Evolutionary conservation across 352 stramenopile genomes (phyloP), one percentile per base, ranked within the genome.

Genomic region (Pythium dissimile): DNA sequence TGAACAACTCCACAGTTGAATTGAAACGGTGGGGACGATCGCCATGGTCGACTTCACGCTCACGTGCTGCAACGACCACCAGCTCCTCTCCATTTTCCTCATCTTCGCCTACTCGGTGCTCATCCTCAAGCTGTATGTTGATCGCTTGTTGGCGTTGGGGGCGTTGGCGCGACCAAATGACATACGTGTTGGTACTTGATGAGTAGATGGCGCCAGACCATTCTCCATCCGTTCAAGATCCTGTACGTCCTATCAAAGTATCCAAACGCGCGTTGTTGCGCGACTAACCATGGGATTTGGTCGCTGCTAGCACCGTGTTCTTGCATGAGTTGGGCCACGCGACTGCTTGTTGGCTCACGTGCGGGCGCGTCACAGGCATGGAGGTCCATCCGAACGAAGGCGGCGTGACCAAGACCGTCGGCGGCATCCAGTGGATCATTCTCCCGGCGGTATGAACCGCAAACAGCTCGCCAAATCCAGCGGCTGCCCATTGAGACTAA

Each of bases 151-250:
- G 30, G 30, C 31, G 31, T 13, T 8, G 31, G 31, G 31, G 31
- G 23, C 20, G 11, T 32, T 23, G 15, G 28, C 34, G 12, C 10
- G 26, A 7, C 13, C 44, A 53, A 37, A n/a, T n/a, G 35, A 20
- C 9, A 37, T 39, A 11, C 31, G 31, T 31, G 24, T 34, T 49
- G 43, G 3, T 51, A 21, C n/a, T 39, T 23, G 20, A 9, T 42
- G 15, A 85, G 31, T 66, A 92, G 80, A 67, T 96, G 86, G 86
- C 81, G 85, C 61, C 72, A 92, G 20, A 80, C 77, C 31, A 79
- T 96, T 28, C 72, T 96, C 4, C 84, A 94, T 52, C 86, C 86
- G 27, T 94, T 96, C 59, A 96, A 96, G 53, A 94, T 94, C 50
- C 67, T 94, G 83, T 94, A 77, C 58, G 80, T 54, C 28, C 41